Percentiles rank a stretch among this genome's conserved stretches.
Evolutionary conservation across 805 yeast genomes (phyloP).

Genomic region (Sungouiozyma ichnusensis): DNA sequence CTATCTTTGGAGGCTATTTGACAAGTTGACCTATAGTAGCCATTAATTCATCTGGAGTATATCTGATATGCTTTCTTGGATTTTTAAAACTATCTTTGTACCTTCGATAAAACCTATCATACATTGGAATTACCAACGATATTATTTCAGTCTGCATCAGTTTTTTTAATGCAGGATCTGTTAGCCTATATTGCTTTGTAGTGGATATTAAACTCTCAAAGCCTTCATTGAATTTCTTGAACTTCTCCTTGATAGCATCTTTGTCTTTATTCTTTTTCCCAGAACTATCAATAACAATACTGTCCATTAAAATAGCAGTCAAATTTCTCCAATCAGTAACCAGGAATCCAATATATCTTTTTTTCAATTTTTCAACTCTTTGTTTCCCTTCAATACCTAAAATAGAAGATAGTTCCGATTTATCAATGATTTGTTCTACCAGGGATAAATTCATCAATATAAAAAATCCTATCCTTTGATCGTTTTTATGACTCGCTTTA

Average conservation of each 20-base stretch:
- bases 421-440: conserved; percentile 61
- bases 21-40: conserved; percentile 21
- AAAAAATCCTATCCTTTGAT: conserved; percentile 50
- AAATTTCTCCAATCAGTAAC: conserved; percentile 71
- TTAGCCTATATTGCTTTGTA: conserved; percentile 54
- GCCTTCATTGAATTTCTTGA: conserved; percentile 67
- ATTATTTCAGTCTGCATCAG: conserved; percentile 60
- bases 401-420: conserved; percentile 44
- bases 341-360: conserved; percentile 62
- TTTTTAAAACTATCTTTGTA: conserved; percentile 29
- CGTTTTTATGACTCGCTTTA: conserved; percentile 16
- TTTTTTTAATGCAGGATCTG: conserved; percentile 55
- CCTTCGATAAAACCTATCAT: conserved; percentile 75
- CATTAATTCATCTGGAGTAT: conserved; percentile 26
- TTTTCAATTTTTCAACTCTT: conserved; percentile 58
- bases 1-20: conserved; percentile 5
- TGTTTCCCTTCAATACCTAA: conserved; percentile 49
- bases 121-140: conserved; percentile 67
- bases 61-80: conserved; percentile 29
- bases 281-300: conserved; percentile 45
- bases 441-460: conserved; percentile 60
- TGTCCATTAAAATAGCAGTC: conserved; percentile 69
- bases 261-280: conserved; percentile 60
- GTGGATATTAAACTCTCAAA: conserved; percentile 67
- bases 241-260: conserved; percentile 75